Conservation (phyloP, 371 early-diverging fungal genomes). For the Mucor lusitanicus region DNA sequence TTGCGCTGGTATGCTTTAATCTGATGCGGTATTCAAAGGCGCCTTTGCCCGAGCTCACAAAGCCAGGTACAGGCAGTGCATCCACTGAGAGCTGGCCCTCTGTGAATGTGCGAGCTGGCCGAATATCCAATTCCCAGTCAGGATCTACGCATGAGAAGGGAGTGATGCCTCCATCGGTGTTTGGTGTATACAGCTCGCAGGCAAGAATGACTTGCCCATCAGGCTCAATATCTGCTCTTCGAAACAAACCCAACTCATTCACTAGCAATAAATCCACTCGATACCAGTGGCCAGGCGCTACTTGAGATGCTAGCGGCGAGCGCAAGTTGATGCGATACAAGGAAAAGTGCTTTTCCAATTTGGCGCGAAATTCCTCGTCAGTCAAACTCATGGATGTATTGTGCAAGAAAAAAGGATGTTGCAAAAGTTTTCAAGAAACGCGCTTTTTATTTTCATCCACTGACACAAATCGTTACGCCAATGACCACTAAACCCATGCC, state of each 20-base stretch:
- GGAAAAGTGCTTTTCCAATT: slow-evolving; percentile 47
- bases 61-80: slow-evolving; percentile 32
- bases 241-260: slow-evolving; percentile 46
- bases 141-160: slow-evolving; percentile 9
- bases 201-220: slow-evolving; percentile 30
- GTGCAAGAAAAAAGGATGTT: background rate
- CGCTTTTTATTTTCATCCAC: slow-evolving; percentile 24
- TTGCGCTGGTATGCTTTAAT: slow-evolving; percentile 7
- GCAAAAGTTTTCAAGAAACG: background rate
- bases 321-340: slow-evolving; percentile 48
- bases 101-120: slow-evolving; percentile 11
- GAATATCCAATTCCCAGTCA: slow-evolving; percentile 15
- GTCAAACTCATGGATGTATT: slow-evolving; percentile 17
- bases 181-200: slow-evolving; percentile 23
- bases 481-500: slow-evolving; percentile 68
- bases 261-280: slow-evolving; percentile 44
- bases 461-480: slow-evolving; percentile 71
- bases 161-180: background rate
- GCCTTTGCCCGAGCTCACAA: slow-evolving; percentile 46
- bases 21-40: slow-evolving; percentile 47
- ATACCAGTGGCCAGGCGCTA: slow-evolving; percentile 34
- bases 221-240: slow-evolving; percentile 41
- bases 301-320: slow-evolving; percentile 27
- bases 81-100: slow-evolving; percentile 7
- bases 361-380: slow-evolving; percentile 42